Base-by-base conservation (phyloP, 257 asterid species). In the Dorcoceras hygrometricum region DNA sequence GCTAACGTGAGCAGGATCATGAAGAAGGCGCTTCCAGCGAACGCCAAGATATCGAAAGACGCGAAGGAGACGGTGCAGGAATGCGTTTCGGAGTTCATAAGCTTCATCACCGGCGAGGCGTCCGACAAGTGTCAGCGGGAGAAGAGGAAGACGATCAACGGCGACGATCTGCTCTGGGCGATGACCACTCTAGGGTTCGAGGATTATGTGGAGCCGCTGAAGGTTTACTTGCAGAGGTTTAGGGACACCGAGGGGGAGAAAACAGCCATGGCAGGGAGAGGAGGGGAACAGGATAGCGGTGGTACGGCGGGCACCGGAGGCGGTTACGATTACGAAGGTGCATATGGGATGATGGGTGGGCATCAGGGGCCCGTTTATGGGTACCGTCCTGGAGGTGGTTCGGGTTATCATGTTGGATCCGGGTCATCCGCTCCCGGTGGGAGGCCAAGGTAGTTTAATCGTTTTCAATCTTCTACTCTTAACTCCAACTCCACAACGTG, bases 161-260 rank as follows among this genome's bases (percentile, higher is more conserved):
- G 79, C 5, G 82, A 78, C 48, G 82, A 78, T 54, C 29, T 78
- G 48, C 39, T 74, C 20, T 78, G 79, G 79, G 79, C 82, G 39
- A 78, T 78, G 79, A 71, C 75, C 5, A 74, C 79, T 8, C 48
- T 74, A 39, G 79, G 79, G 7, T 74, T 78, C 27, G 82, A 78
- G 59, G 82, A 78, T 0, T 74, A 74, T n/a, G 77, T 78, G 16
- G 77, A 74, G 73, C 75, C 79, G 23, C 50, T 74, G 72, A 78
- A 78, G 75, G 34, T 74, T 62, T 78, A 78, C 57, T 34, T 74
- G 64, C 79, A 74, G 75, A 74, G 79, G 77, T 78, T 66, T 28
- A 66, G 82, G 31, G 82, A 78, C n/a, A 57, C 75, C 63, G 82
- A 78, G 18, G 82, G 79, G 19, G 82, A 78, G 66, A 78, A 78